Base-by-base conservation (phyloP, 1,284 basidiomycete species). In the Sanguinoderma infundibulare region DNA sequence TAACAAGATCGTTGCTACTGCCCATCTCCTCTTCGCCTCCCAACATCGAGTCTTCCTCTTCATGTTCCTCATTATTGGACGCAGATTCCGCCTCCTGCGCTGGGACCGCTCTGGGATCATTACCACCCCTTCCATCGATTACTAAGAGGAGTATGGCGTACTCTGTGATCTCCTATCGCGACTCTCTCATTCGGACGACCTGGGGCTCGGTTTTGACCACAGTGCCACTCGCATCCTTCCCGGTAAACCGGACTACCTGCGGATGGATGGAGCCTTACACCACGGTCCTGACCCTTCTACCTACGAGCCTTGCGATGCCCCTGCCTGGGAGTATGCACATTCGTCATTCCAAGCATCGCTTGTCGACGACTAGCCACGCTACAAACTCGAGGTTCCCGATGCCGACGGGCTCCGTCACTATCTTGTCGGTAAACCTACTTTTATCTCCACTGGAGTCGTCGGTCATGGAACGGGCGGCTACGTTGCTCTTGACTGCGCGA, bases 11-110 rank as follows among this genome's bases (percentile, higher is more conserved):
- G 20, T 55, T 7, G 9, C 55, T 3, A 35, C 28, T 39, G 59
- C 20, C 14, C 46, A 57, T 14, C 30, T 35, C 20, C 4, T 55
- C n/a, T 51, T 57, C 14, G n/a, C 34, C 28, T 32, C 36, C 28
- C 63, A 64, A 36, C 63, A 64, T 3, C 59, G 63, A 1, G 24
- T 39, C 20, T 42, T 39, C 38, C 20, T 57, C n/a, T 59, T 55
- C 50, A 51, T 35, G 24, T 34, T 61, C 32, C 30, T 64, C 3
- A 39, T 65, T 40, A 20, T 57, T n/a, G 55, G 54, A 10, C 32
- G 42, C 1, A 5, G 22, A 10, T 55, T 36, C 8, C 60, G 57
- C n/a, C 22, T 64, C 34, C 17, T 61, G 49, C 55, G 59, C 20
- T 49, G 53, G 58, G 60, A 63, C 35, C 50, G 52, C 7, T 30